Evolutionary conservation across 169 alveolate genomes (phyloP), one percentile per base, ranked within the genome.

Genomic region (Nephromyces sp.): DNA sequence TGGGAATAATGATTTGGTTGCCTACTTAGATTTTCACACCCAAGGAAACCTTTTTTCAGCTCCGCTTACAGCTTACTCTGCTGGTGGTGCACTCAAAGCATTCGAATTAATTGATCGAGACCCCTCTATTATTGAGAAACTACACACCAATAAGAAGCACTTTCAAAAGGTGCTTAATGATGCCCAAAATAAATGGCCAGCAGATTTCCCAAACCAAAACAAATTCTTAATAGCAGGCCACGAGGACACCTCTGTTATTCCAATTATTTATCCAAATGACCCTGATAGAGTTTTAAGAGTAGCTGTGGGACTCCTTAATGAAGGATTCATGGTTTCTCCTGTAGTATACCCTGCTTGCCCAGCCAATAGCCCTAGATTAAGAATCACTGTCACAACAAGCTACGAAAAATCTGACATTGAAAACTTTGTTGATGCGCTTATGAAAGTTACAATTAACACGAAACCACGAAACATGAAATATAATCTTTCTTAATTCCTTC

Each of bases 321-420:
- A 63, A 33, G 83, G 82, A 15, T 86, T 79, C 77, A 32, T 72
- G 70, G 72, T 85, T 51, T 78, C 88, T n/a, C 87, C 90, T 24
- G 91, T 83, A 0, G 74, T 70, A 65, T 79, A 64, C 53, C 91
- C 91, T 34, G 91, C 91, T 1, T 86, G 91, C 66, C 91, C 91
- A 28, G 64, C 81, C 61, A 34, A 52, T 61, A 35, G 70, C 2
- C 91, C 91, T 1, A 28, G 91, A 6, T 77, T 86, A 62, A 72
- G 91, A 32, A 75, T 86, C 29, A 86, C 91, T 0, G 91, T 87
- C 1, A 86, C 88, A 0, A 77, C 85, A 15, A 89, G 84, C 1
- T 80, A 80, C 57, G 52, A 84, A 27, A 64, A 77, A 21, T 83
- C 79, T 35, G 64, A 70, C 35, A 84, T 86, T 89, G 84, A 84